A percentile compares a stretch with the other conserved stretches of the same genome.
Evolutionary conservation across 106 monocot species (phyloP).

Genomic region (Xerophyta viscosa): DNA sequence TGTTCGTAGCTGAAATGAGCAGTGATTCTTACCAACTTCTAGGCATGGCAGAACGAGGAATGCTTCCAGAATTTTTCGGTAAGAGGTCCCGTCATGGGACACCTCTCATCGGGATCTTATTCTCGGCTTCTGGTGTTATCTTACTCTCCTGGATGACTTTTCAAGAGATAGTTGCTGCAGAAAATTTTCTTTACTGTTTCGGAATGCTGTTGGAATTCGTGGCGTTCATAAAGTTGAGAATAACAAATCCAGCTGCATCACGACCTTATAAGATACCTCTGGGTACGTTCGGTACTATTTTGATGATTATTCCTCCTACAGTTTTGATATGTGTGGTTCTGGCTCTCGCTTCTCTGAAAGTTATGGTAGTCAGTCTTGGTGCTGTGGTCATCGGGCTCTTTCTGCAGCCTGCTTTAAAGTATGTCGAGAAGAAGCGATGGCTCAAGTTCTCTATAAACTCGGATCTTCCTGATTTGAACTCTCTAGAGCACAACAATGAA

Average conservation of each 20-base stretch:
- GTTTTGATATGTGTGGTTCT: conserved; percentile 44
- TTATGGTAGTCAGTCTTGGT: conserved; percentile 48
- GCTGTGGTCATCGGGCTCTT: conserved; percentile 41
- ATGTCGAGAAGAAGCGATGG: conserved; percentile 29
- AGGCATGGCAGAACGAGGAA: conserved; percentile 71
- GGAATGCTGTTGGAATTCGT: conserved; percentile 65
- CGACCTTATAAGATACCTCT: conserved; percentile 61
- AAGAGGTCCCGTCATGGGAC: conserved; percentile 50
- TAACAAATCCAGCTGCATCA: conserved; percentile 22
- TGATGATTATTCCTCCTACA: conserved; percentile 63
- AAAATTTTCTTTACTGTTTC: conserved; percentile 68
- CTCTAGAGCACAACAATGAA: too few relatives aligned
- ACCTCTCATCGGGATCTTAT: conserved; percentile 55
- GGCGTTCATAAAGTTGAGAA: conserved; percentile 50
- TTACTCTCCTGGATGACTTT: conserved; percentile 73
- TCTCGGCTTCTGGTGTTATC: conserved; percentile 66
- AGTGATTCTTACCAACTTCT: conserved; percentile 79
- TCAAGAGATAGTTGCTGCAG: conserved; percentile 71
- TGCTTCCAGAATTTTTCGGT: conserved; percentile 58
- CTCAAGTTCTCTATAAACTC: conserved; percentile 32
- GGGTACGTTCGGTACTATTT: conserved; percentile 36
- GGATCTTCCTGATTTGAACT: conserved; percentile 28
- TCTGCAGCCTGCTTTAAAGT: conserved; percentile 36
- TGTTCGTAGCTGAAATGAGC: conserved; percentile 75
- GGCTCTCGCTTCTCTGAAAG: conserved; percentile 37